Percentiles rank a stretch among this genome's conserved stretches.
phyloP scores from a whole-genome alignment of 2,329 filamentous ascomycete species.

The Pestalotiopsis sp. region DNA sequence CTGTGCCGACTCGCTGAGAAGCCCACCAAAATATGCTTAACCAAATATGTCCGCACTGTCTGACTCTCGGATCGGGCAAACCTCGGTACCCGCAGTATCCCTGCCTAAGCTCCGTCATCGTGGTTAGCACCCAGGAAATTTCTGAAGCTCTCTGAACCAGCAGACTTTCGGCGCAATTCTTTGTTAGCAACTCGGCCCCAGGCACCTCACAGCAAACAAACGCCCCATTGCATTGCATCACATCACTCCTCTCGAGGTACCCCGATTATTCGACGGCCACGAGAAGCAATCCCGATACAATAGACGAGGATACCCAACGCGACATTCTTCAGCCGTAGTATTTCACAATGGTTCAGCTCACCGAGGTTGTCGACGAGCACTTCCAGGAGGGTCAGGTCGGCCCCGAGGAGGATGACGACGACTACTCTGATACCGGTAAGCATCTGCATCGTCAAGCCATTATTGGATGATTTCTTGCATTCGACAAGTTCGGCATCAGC shows the following conservation, averaged over 20 bases:
- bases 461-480: neutral
- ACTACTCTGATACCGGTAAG: constrained; percentile 91
- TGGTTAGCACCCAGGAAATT: constrained; percentile 1
- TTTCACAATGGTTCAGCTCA: constrained; percentile 83
- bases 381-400: constrained; percentile 74
- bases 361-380: constrained; percentile 96
- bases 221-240: neutral
- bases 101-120: neutral
- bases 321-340: neutral
- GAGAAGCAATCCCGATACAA: neutral
- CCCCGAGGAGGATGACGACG: constrained; percentile 82
- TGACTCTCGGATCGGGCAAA: constrained; percentile 3
- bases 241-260: too few species aligned
- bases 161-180: constrained; percentile 2
- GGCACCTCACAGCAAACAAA: neutral
- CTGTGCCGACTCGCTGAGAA: too few species aligned
- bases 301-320: neutral
- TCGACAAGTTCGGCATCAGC: neutral
- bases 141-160: neutral
- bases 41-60: neutral
- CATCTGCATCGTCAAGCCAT: constrained; percentile 14
- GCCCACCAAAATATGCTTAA: too few species aligned
- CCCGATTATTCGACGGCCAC: neutral
- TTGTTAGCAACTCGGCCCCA: neutral
- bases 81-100: neutral